Conservation (phyloP, 2,329 filamentous ascomycete genomes). For the Fusarium avenaceum region DNA sequence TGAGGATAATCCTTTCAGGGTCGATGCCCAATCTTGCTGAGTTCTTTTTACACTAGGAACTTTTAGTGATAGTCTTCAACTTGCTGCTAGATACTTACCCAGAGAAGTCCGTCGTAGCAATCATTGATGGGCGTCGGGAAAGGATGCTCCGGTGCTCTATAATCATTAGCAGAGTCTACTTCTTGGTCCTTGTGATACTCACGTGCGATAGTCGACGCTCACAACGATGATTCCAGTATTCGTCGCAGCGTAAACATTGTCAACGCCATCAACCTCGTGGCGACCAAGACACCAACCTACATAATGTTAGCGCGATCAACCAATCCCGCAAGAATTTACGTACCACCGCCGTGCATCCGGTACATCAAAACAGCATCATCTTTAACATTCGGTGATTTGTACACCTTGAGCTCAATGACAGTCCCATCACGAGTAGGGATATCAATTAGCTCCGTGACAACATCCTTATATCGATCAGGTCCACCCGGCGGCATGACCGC, state of each 20-base stretch:
- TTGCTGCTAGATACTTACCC: slow-evolving; percentile 15
- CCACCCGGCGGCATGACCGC: slow-evolving; percentile 36
- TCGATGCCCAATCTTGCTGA: slow-evolving; percentile 29
- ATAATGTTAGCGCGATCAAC: no score
- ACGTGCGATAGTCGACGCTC: slow-evolving; percentile 44
- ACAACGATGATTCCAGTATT: slow-evolving; percentile 40
- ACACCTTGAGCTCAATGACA: slow-evolving; percentile 40
- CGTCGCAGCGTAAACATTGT: slow-evolving; percentile 41
- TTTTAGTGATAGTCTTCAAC: not conserved
- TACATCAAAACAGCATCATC: slow-evolving; percentile 41
- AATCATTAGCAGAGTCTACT: not conserved
- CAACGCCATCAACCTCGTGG: slow-evolving; percentile 44
- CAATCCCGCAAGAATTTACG: not conserved
- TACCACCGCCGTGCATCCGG: slow-evolving; percentile 47
- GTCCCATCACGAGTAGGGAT: slow-evolving; percentile 38
- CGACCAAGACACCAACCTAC: slow-evolving; percentile 42
- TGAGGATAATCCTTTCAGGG: slow-evolving; percentile 39
- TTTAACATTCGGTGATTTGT: slow-evolving; percentile 24
- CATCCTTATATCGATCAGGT: slow-evolving; percentile 32
- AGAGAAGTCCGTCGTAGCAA: slow-evolving; percentile 43
- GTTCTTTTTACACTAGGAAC: slow-evolving; percentile 40
- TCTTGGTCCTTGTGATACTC: fast-evolving
- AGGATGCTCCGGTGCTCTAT: slow-evolving; percentile 42
- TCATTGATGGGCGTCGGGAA: slow-evolving; percentile 43
- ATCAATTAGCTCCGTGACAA: slow-evolving; percentile 30